These are phyloP conservation scores for Myochromella boudieri DNA, from an alignment of 768 basidiomycete species.

Conservation along the genomic window DNA sequence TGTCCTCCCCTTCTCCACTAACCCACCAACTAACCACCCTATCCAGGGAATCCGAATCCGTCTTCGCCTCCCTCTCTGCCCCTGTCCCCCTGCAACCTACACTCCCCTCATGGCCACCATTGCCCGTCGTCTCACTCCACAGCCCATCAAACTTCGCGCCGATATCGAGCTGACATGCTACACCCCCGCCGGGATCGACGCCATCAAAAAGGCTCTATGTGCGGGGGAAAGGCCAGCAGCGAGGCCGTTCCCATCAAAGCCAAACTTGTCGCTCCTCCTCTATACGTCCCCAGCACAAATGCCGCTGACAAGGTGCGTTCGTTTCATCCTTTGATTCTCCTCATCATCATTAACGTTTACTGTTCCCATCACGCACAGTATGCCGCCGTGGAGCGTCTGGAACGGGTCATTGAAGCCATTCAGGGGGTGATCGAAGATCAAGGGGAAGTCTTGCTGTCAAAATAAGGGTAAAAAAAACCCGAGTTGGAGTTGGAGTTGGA, in stretches of 20 bases:
- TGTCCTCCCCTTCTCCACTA: slow-evolving; percentile 31
- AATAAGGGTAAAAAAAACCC: slow-evolving; percentile 73
- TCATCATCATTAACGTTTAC: not conserved
- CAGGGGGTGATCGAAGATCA: slow-evolving; percentile 80
- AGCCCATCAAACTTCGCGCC: slow-evolving; percentile 97
- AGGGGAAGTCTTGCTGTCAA: slow-evolving; percentile 90
- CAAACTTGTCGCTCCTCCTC: slow-evolving; percentile 91
- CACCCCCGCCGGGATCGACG: slow-evolving; percentile 92
- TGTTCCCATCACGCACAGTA: slow-evolving; percentile 41
- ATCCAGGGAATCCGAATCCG: slow-evolving; percentile 59
- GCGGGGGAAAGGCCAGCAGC: slow-evolving; percentile 88
- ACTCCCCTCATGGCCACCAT: slow-evolving; percentile 77
- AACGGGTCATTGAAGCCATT: slow-evolving; percentile 90
- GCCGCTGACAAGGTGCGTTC: slow-evolving; percentile 88
- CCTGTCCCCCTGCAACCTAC: slow-evolving; percentile 59
- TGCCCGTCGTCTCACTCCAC: slow-evolving; percentile 92
- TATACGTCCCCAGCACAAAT: slow-evolving; percentile 95
- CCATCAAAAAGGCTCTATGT: slow-evolving; percentile 88
- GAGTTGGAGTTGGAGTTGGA: too few relatives aligned
- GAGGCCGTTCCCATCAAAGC: slow-evolving; percentile 96
- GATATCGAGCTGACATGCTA: slow-evolving; percentile 98
- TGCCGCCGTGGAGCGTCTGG: slow-evolving; percentile 88
- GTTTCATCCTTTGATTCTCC: too few relatives aligned
- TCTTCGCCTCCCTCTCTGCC: slow-evolving; percentile 68
- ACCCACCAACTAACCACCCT: too few relatives aligned